phyloP scores from a whole-genome alignment of 345 rosid genomes.

The Eucalyptus camaldulensis region DNA sequence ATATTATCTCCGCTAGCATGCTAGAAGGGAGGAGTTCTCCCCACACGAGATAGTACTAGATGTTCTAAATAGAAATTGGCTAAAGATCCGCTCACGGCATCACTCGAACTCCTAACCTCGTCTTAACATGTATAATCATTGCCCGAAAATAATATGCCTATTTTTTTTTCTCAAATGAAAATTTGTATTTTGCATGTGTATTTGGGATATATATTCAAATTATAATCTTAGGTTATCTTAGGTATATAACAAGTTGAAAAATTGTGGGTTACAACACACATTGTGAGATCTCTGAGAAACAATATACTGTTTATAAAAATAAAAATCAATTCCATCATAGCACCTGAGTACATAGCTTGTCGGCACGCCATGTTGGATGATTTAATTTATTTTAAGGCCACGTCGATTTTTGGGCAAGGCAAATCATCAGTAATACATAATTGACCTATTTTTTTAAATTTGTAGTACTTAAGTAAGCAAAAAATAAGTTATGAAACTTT shows the following conservation, averaged over 20 bases:
- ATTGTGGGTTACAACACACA: too few relatives aligned
- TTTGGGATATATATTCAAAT: background rate
- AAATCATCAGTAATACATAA: too few relatives aligned
- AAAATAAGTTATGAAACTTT: too few relatives aligned
- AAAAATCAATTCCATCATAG: too few relatives aligned
- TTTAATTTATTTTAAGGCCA: too few relatives aligned
- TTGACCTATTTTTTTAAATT: too few relatives aligned
- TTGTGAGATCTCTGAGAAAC: too few relatives aligned
- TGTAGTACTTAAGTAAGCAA: too few relatives aligned
- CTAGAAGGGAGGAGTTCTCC: background rate
- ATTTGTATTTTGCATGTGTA: background rate
- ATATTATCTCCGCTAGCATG: background rate
- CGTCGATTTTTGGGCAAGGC: too few relatives aligned
- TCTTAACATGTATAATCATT: background rate
- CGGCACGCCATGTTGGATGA: too few relatives aligned
- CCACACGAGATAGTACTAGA: background rate
- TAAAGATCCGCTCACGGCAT: background rate
- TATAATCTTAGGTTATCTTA: background rate
- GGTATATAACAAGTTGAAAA: background rate
- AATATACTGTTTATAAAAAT: too few relatives aligned
- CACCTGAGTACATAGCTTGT: too few relatives aligned
- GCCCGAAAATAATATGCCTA: background rate
- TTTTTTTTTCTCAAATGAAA: background rate
- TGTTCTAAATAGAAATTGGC: background rate
- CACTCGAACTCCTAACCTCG: background rate